These are phyloP conservation scores for Ogataea methylovora DNA, from an alignment of 805 yeast species.

Conservation along the genomic window DNA sequence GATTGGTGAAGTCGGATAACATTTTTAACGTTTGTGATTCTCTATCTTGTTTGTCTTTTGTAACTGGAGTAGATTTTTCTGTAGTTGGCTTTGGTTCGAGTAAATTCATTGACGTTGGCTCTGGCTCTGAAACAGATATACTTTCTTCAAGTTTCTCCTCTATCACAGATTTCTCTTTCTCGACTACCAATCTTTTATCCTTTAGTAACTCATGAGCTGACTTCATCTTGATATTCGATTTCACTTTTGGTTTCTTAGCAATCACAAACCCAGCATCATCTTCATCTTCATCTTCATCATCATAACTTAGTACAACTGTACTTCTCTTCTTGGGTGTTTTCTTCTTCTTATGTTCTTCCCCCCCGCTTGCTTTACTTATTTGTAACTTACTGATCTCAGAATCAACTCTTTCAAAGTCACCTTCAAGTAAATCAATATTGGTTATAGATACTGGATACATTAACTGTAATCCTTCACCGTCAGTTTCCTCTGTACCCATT, in stretches of 20 bases:
- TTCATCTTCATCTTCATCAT: slow-evolving; percentile 32
- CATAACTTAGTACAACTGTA: slow-evolving; percentile 28
- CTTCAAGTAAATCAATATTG: background rate
- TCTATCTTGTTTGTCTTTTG: background rate
- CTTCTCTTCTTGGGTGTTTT: slow-evolving; percentile 20
- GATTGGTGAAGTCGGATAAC: slow-evolving; percentile 21
- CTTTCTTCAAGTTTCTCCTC: slow-evolving; percentile 5
- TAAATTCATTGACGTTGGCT: slow-evolving; percentile 4
- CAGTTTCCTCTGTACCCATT: background rate
- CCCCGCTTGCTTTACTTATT: slow-evolving; percentile 2
- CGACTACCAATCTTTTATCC: slow-evolving; percentile 15
- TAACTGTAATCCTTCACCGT: background rate
- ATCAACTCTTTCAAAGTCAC: no score
- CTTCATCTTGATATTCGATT: slow-evolving; percentile 24
- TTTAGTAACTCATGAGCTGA: slow-evolving; percentile 33
- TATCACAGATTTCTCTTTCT: background rate
- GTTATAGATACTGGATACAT: background rate
- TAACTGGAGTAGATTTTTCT: background rate
- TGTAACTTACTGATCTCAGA: background rate
- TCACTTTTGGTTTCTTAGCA: background rate
- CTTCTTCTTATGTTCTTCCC: slow-evolving; percentile 3
- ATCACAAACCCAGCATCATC: background rate
- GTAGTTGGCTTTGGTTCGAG: background rate
- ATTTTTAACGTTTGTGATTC: slow-evolving; percentile 2
- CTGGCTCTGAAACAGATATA: no score